Conservation (phyloP, 2,329 filamentous ascomycete species). For the Epichloe typhina region DNA sequence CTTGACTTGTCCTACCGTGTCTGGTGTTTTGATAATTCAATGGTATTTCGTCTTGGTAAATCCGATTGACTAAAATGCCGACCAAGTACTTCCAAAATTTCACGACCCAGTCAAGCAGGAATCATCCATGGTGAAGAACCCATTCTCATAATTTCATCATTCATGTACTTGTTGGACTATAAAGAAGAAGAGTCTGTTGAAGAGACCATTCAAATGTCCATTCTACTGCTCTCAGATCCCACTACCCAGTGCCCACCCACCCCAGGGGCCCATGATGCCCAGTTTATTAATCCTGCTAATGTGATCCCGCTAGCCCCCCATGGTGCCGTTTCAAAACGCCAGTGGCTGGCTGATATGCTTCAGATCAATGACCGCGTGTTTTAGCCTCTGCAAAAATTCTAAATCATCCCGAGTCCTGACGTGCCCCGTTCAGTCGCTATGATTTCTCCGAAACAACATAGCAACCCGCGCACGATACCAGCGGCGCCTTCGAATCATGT, state of each 20-base stretch:
- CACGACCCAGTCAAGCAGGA: no score
- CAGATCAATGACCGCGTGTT: background rate
- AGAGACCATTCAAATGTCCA: no score
- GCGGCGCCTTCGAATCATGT: background rate
- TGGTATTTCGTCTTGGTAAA: no score
- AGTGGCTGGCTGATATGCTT: background rate
- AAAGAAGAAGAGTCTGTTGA: background rate
- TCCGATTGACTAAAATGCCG: no score
- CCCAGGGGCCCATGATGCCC: no score
- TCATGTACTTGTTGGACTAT: background rate
- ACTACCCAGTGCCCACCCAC: no score
- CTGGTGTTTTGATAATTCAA: no score
- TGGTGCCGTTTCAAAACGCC: background rate
- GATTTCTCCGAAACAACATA: background rate
- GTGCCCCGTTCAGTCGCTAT: background rate
- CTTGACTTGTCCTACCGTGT: no score
- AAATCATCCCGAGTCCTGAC: background rate
- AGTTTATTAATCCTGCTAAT: background rate
- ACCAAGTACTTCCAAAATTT: no score
- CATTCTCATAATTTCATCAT: background rate
- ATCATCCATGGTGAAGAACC: background rate
- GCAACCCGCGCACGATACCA: background rate
- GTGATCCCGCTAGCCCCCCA: background rate
- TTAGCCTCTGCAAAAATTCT: background rate
- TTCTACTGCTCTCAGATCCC: no score